Base-by-base conservation (phyloP, 1,284 basidiomycete species). In the Gymnopus androsaceus region DNA sequence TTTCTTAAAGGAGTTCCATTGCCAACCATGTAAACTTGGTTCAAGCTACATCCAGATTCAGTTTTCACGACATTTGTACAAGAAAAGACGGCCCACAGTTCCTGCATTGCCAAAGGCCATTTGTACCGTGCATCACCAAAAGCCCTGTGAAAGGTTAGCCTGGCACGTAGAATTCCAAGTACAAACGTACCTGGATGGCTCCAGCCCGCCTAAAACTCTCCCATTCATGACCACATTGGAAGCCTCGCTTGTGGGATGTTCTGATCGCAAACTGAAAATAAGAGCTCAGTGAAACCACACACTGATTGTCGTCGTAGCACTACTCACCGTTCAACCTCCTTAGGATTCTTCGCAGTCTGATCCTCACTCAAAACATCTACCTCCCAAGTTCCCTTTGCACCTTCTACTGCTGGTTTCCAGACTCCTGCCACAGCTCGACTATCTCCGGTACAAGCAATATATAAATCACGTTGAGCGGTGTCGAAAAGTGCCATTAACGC, bases 61-160 rank as follows among this genome's bases (percentile, higher is more conserved):
- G 37, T 42, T 57, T 40, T n/a, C 27, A 15, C 14, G 6, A 8
- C 8, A 23, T 46, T 42, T 55, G 46, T 21, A 55, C 41, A 40
- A 25, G 2, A 9, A 47, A n/a, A 25, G 40, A 27, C 12, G 7
- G 71, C 86, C 72, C 65, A 94, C 92, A 80, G 76, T 66, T 87
- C 80, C 67, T 92, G 90, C 34, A 92, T 75, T 46, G 82, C 79
- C 36, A 80, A 78, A 31, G 86, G 76, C 90, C 90, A 92, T 69
- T 99, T 98, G 78, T 98, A 99, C 30, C 93, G 82, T 2, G 94
- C 90, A 73, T 98, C 97, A 56, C 95, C 95, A 76, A 95, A 96
- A 1, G 96, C 95, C 58, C 97, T 33, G 14, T 7, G 31, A 7
- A 33, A 7, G 14, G 14, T 33, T 6, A 33, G 31, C 6, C 7